Percentiles rank a stretch among this genome's conserved stretches.
phyloP scores from a whole-genome alignment of 495 filamentous ascomycete genomes.

The Cenococcum geophilum region DNA sequence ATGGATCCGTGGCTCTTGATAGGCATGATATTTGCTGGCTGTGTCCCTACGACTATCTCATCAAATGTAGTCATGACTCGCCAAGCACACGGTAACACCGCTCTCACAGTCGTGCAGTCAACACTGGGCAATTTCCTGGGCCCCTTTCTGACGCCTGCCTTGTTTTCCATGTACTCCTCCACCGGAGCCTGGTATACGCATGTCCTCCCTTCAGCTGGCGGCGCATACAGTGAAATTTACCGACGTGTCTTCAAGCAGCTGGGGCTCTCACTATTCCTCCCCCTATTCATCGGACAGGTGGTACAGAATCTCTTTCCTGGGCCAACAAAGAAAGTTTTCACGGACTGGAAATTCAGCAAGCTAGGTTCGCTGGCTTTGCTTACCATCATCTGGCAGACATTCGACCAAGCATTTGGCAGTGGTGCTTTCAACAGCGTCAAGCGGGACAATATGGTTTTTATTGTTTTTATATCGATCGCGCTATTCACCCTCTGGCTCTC shows the following conservation, averaged over 20 bases:
- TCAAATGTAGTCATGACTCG: constrained; percentile 44
- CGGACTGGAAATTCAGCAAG: constrained; percentile 38
- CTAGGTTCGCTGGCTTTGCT: constrained; percentile 36
- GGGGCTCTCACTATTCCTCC: constrained; percentile 42
- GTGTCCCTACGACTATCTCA: constrained; percentile 40
- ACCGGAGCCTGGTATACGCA: constrained; percentile 40
- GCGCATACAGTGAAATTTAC: constrained; percentile 36
- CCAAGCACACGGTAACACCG: constrained; percentile 41
- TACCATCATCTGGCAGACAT: constrained; percentile 42
- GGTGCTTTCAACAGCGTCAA: constrained; percentile 36
- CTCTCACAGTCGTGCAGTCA: constrained; percentile 42
- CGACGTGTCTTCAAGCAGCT: constrained; percentile 40
- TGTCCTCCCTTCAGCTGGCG: constrained; percentile 31
- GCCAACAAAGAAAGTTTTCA: constrained; percentile 35
- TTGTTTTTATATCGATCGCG: constrained; percentile 40
- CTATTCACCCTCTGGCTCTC: constrained; percentile 37
- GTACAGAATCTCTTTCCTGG: constrained; percentile 34
- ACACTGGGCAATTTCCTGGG: constrained; percentile 42
- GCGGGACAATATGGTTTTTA: constrained; percentile 38
- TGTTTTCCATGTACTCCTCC: constrained; percentile 40
- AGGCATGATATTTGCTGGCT: constrained; percentile 40
- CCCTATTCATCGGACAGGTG: constrained; percentile 39
- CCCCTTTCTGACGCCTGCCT: constrained; percentile 40
- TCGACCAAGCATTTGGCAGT: constrained; percentile 41
- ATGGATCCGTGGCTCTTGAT: constrained; percentile 43